Percentiles rank a stretch among this genome's conserved stretches.
phyloP scores from a whole-genome alignment of 495 filamentous ascomycete species.

The Xylaria telfairii region DNA sequence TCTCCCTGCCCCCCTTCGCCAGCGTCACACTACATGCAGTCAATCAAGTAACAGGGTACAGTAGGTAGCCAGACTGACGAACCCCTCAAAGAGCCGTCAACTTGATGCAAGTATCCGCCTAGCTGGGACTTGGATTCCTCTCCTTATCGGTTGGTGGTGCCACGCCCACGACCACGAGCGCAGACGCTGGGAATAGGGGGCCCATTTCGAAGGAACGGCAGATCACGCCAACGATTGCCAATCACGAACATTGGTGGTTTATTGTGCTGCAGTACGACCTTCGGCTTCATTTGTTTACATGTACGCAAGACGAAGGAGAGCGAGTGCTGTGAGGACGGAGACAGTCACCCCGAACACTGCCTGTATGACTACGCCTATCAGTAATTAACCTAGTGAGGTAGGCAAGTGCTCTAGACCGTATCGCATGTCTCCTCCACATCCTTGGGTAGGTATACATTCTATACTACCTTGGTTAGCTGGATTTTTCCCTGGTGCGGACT shows the following conservation, averaged over 20 bases:
- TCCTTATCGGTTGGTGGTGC: neutral
- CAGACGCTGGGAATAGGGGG: constrained; percentile 1
- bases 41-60: constrained; percentile 14
- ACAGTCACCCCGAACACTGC: neutral
- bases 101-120: constrained; percentile 18
- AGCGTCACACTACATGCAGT: constrained; percentile 3
- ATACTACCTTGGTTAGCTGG: too few relatives aligned
- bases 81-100: constrained; percentile 21
- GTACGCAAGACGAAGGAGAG: neutral
- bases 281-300: neutral
- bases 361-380: neutral
- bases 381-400: neutral
- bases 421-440: neutral
- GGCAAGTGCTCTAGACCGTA: neutral
- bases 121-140: constrained; percentile 20
- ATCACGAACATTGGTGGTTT: neutral
- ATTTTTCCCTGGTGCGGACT: neutral
- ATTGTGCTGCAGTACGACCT: neutral
- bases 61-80: too few relatives aligned
- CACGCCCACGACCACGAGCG: neutral
- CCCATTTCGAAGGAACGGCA: neutral
- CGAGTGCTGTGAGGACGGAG: neutral
- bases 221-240: neutral
- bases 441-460: too few relatives aligned
- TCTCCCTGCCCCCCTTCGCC: neutral